Conservation (phyloP, 129 eudicot species). For the Artemisia tridentata region DNA sequence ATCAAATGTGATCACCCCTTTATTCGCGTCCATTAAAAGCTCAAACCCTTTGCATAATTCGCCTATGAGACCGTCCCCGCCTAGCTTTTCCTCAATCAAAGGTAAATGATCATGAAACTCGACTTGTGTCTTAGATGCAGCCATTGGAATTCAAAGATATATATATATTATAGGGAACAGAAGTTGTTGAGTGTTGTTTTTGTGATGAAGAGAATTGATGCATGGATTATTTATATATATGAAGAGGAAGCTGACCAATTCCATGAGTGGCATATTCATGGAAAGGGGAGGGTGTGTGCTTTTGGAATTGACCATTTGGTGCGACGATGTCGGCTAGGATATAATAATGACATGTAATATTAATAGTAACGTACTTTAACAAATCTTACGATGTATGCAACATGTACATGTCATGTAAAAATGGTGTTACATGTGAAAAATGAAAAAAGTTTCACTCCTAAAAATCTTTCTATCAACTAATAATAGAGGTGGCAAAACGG, state of each 20-base stretch:
- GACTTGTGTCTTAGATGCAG: constrained; percentile 39
- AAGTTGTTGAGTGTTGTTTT: background rate
- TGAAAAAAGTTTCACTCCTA: too few relatives aligned
- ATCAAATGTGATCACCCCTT: constrained; percentile 74
- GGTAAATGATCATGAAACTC: constrained; percentile 62
- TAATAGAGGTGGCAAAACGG: too few relatives aligned
- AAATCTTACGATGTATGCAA: too few relatives aligned
- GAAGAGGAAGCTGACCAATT: constrained; percentile 21
- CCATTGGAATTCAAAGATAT: constrained; percentile 18
- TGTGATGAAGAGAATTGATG: background rate
- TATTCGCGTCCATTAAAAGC: constrained; percentile 58
- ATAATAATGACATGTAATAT: too few relatives aligned
- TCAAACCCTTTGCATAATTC: constrained; percentile 78
- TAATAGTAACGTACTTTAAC: too few relatives aligned
- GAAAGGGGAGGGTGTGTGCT: constrained; percentile 20
- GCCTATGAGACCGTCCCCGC: constrained; percentile 77
- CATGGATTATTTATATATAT: constrained; percentile 3
- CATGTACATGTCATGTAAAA: too few relatives aligned
- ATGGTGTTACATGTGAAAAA: background rate
- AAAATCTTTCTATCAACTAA: too few relatives aligned
- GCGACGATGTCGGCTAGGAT: too few relatives aligned
- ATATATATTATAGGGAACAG: background rate
- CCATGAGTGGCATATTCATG: constrained; percentile 27
- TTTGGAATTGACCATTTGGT: constrained; percentile 16
- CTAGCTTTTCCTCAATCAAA: constrained; percentile 69